These are phyloP conservation scores for Sporothrix sp. DNA, from an alignment of 2,329 filamentous ascomycete genomes.

Conservation along the genomic window DNA sequence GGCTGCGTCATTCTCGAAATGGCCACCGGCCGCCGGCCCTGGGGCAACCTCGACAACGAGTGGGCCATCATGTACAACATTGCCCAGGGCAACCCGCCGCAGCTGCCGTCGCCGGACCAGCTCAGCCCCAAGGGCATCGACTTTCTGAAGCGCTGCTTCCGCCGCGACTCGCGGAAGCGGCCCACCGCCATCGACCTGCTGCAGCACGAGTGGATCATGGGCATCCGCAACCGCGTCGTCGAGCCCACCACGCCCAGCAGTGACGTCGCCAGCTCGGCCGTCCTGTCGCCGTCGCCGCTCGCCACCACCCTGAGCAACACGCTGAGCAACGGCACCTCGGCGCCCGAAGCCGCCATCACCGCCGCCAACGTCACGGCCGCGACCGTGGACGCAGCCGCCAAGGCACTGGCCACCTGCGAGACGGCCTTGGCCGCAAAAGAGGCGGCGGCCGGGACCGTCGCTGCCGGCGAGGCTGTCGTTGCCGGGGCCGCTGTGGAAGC, in stretches of 20 bases:
- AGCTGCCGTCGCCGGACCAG: slow-evolving; percentile 72
- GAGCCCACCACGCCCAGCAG: slow-evolving; percentile 56
- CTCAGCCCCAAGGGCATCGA: slow-evolving; percentile 77
- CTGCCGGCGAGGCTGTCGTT: too few species aligned
- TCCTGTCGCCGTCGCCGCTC: slow-evolving; percentile 21
- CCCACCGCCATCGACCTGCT: slow-evolving; percentile 79
- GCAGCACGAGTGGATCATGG: slow-evolving; percentile 84
- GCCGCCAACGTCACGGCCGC: not conserved
- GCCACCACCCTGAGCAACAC: slow-evolving; percentile 1
- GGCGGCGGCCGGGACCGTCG: not conserved
- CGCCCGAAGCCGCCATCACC: not conserved
- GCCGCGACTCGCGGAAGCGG: slow-evolving; percentile 68
- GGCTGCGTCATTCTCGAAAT: slow-evolving; percentile 97
- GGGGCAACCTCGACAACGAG: slow-evolving; percentile 94
- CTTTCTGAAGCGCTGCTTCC: slow-evolving; percentile 80
- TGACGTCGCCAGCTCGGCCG: slow-evolving; percentile 36
- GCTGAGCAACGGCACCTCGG: slow-evolving; percentile 20
- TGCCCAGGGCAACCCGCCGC: slow-evolving; percentile 87
- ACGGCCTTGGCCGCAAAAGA: not conserved
- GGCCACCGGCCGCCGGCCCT: slow-evolving; percentile 87
- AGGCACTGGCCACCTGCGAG: not conserved
- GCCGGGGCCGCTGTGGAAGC: too few species aligned
- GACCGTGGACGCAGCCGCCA: not conserved
- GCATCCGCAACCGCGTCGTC: slow-evolving; percentile 54
- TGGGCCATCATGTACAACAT: slow-evolving; percentile 99